Base-by-base conservation (phyloP, 2,329 filamentous ascomycete genomes). In the Rhinocladiella similis region DNA sequence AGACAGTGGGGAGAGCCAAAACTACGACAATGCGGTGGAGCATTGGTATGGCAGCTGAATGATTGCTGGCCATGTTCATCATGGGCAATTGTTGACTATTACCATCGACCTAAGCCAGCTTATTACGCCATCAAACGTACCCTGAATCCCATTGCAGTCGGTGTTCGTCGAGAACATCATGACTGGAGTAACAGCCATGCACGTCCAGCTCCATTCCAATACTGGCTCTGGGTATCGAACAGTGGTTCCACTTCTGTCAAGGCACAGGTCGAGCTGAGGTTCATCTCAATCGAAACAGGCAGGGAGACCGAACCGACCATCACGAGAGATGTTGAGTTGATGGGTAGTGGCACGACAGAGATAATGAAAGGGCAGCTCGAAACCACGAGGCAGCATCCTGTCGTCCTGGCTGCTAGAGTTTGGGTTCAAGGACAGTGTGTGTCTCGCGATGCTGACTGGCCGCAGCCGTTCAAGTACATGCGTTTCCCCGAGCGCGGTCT, bases 11-110 rank as follows among this genome's bases (percentile, higher is more conserved):
- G 73, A 10, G 69, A 72, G 43, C 70, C 76, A 39, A 60, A 71
- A 53, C 69, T 73, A 54, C 27, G 54, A 29, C 38, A 59, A 4
- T 78, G 76, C 55, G 73, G 73, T 5, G 76, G 76, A 20, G 73
- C 73, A 10, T 65, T 79, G 3, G 69, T 77, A 5, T 79, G 76
- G 76, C 76, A 79, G 55, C 61, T 77, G 25, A 77, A 78, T 47
- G 76, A 78, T 54, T 76, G 74, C 69, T 85, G 81, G 81, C 83
- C 83, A 2, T 79, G 80, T n/a, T 84, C 81, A 36, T 83, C 80
- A 3, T 86, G 83, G 83, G 77, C 83, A 1, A 83, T 85, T 57
- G 78, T 81, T 7, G 83, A 86, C 66, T 85, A 85, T 67, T 83
- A 81, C 65, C 74, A 79, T 38, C 77, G 81, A 14, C 82, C 81